These are phyloP conservation scores for Apiospora aurea DNA, from an alignment of 2,329 filamentous ascomycete genomes.

Conservation along the genomic window DNA sequence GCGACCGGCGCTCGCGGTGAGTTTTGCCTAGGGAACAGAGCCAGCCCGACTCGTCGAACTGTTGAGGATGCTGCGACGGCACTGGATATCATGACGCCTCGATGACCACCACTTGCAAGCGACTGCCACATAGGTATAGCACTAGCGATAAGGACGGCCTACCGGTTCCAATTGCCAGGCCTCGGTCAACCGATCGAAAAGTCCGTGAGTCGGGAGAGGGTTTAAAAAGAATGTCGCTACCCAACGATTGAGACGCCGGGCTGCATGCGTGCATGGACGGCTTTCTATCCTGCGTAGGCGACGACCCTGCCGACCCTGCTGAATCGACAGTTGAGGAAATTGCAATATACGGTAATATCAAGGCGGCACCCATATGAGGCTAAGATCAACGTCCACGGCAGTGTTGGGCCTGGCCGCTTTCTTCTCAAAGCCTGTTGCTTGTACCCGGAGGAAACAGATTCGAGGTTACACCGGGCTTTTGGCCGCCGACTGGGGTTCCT, in stretches of 20 bases:
- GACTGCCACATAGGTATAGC: background rate
- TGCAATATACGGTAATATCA: slow-evolving; percentile 8
- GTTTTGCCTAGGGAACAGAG: background rate
- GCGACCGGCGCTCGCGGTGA: background rate
- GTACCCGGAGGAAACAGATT: background rate
- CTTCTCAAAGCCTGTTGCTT: background rate
- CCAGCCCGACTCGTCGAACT: background rate
- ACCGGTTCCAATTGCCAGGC: background rate
- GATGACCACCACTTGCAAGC: background rate
- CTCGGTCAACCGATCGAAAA: background rate
- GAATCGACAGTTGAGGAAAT: slow-evolving; percentile 13
- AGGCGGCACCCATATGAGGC: background rate
- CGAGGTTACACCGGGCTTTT: slow-evolving; percentile 17
- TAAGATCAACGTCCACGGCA: slow-evolving; percentile 14
- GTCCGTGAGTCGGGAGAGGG: background rate
- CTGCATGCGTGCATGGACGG: background rate
- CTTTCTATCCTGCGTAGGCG: background rate
- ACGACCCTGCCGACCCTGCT: background rate
- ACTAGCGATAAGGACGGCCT: background rate
- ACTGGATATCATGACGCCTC: background rate
- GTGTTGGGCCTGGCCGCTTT: background rate
- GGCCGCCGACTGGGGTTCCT: background rate
- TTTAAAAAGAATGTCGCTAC: background rate
- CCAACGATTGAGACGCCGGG: slow-evolving; percentile 9
- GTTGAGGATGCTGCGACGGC: background rate